Conservation (phyloP, 2,329 filamentous ascomycete genomes). For the Botryotinia calthae region DNA sequence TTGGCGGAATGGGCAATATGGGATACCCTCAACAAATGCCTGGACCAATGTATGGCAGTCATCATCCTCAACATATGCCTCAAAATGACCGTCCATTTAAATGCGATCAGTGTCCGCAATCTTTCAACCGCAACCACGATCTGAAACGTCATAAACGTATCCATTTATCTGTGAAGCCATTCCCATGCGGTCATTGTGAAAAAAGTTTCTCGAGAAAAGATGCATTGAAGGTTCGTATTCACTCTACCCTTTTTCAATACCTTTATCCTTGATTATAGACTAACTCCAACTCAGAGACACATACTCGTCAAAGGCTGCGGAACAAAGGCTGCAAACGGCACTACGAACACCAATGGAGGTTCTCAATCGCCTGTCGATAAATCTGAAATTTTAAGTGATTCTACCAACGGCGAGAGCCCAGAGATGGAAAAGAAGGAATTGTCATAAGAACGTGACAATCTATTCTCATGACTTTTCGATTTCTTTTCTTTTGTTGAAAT, state of each 20-base stretch:
- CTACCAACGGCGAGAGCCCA: slow-evolving; percentile 32
- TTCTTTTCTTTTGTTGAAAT: not conserved
- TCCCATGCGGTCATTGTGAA: slow-evolving; percentile 85
- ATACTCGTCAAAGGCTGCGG: slow-evolving; percentile 67
- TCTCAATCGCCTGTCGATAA: slow-evolving; percentile 37
- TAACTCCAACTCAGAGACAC: slow-evolving; percentile 52
- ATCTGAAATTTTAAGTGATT: slow-evolving; percentile 36
- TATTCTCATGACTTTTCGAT: not conserved
- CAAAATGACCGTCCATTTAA: slow-evolving; percentile 86
- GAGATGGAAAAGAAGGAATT: slow-evolving; percentile 34
- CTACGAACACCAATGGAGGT: slow-evolving; percentile 27
- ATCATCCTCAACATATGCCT: slow-evolving; percentile 50
- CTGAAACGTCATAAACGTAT: slow-evolving; percentile 94
- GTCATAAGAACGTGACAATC: slow-evolving; percentile 8
- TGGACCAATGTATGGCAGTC: slow-evolving; percentile 58
- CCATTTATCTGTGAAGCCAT: slow-evolving; percentile 92
- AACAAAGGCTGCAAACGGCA: slow-evolving; percentile 40
- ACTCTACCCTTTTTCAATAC: slow-evolving; percentile 25
- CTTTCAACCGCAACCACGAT: slow-evolving; percentile 95
- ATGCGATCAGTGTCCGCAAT: slow-evolving; percentile 88
- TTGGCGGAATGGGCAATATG: slow-evolving; percentile 47
- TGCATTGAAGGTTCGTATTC: slow-evolving; percentile 80
- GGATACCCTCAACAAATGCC: slow-evolving; percentile 53
- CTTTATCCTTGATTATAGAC: slow-evolving; percentile 23
- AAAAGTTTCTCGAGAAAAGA: slow-evolving; percentile 98